Conservation (phyloP, 1,284 basidiomycete species). For the Ustilago curta region DNA sequence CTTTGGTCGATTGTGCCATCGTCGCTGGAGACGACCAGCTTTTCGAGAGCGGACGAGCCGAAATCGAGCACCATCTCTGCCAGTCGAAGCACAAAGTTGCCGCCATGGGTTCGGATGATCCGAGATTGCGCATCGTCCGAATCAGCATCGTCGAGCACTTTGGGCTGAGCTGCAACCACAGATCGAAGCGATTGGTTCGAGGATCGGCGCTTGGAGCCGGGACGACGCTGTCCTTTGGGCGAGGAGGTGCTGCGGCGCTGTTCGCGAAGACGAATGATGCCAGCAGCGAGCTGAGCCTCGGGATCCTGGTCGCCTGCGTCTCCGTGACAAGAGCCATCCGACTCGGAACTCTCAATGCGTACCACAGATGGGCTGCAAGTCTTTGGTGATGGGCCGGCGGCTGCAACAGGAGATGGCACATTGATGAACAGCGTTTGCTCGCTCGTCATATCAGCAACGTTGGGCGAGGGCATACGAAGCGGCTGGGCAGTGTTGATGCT, state of each 20-base stretch:
- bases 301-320: constrained; percentile 60
- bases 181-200: constrained; percentile 1
- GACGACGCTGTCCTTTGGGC: constrained; percentile 18
- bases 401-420: constrained; percentile 17
- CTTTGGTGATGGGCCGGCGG: constrained; percentile 17
- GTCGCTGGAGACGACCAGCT: constrained; percentile 15
- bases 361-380: constrained; percentile 26
- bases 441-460: constrained; percentile 19
- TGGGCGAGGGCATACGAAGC: constrained; percentile 36
- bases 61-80: constrained; percentile 49
- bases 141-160: constrained; percentile 16
- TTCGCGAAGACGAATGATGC: constrained; percentile 45
- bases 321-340: constrained; percentile 62
- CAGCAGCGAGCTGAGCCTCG: constrained; percentile 58
- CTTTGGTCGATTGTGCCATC: constrained; percentile 4
- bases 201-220: constrained; percentile 15
- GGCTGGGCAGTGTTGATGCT: constrained; percentile 54
- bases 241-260: constrained; percentile 19
- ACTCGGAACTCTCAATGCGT: constrained; percentile 51
- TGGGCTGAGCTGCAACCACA: constrained; percentile 5
- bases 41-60: constrained; percentile 39
- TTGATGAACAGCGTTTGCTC: constrained; percentile 7
- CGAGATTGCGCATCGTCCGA: constrained; percentile 35
- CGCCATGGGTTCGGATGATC: constrained; percentile 31
- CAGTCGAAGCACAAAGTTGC: constrained; percentile 41